Base-by-base conservation (phyloP, 169 alveolate genomes). In the Blepharisma undulans region DNA sequence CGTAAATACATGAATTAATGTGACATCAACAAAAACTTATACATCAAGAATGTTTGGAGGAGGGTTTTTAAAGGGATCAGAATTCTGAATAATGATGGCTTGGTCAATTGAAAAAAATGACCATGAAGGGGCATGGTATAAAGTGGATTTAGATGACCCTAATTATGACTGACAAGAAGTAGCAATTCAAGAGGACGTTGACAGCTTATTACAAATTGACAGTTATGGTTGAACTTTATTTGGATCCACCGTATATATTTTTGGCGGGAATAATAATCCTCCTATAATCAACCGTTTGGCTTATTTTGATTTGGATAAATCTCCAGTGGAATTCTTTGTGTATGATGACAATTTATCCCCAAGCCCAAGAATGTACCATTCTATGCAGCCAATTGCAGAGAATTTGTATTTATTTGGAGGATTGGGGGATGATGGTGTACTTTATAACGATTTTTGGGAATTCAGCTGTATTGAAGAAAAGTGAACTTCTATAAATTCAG, bases 401-500 rank as follows among this genome's bases (percentile, higher is more conserved):
- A 79, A 1, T 4, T 60, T 84, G n/a, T 84, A 36, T 84, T 32
- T 84, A 36, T 84, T 84, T 60, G 89, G 89, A 3, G 89, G 89
- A 48, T 18, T 48, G 14, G 29, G 48, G 6, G 60, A 61, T 32
- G 33, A 48, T 22, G 89, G 78, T 8, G 0, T 4, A 10, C 74
- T 25, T 25, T 7, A 25, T 22, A 32, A 32, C 8, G 78, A 84
- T 30, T 36, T 84, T 12, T 84, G 89, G 81, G 27, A 1, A 22
- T 84, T 36, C n/a, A 61, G 60, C 78, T n/a, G 33, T 7, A 2
- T 32, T 2, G 27, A 25, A 21, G 89, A 84, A 84, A 84, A n/a
- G 7, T 84, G 89, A 30, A 84, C 34, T n/a, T 22, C 29, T 32
- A 59, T 36, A 84, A 60, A 19, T 25, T 21, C 29, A 22, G 34